A percentile compares a stretch with the other conserved stretches of the same genome.
Evolutionary conservation across 2,329 filamentous ascomycete species (phyloP).

Genomic region (Phoma sp.): DNA sequence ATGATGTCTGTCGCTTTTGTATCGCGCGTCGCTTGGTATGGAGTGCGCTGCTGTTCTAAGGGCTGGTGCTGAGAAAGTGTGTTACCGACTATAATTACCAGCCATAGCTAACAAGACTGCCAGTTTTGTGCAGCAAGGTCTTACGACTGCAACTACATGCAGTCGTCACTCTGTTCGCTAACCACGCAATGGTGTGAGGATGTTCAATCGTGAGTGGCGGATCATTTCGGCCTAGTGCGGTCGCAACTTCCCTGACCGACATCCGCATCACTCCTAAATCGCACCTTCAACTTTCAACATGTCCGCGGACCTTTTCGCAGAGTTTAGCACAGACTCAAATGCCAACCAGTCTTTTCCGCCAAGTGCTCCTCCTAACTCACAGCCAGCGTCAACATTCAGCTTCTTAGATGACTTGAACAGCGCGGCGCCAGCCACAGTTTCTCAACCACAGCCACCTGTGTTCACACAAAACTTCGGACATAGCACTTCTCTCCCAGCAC

Average conservation of each 20-base stretch:
- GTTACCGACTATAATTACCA: too few relatives aligned
- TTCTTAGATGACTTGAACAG: slow-evolving; percentile 45
- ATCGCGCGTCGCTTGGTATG: too few relatives aligned
- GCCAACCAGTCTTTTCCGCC: slow-evolving; percentile 23
- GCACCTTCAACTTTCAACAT: slow-evolving; percentile 24
- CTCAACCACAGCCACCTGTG: slow-evolving; percentile 21
- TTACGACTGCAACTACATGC: too few relatives aligned
- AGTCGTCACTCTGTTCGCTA: too few relatives aligned
- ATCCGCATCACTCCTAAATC: slow-evolving; percentile 16
- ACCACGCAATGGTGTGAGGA: background rate
- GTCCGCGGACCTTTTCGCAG: slow-evolving; percentile 48
- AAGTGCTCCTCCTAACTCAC: slow-evolving; percentile 2
- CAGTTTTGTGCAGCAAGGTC: too few relatives aligned
- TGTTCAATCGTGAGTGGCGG: background rate
- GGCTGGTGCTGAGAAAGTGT: too few relatives aligned
- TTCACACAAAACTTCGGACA: slow-evolving; percentile 17
- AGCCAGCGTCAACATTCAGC: slow-evolving; percentile 35
- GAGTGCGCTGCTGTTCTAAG: too few relatives aligned
- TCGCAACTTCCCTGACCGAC: slow-evolving; percentile 22
- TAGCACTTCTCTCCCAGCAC: background rate
- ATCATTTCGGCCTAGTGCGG: slow-evolving; percentile 27
- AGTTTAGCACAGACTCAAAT: slow-evolving; percentile 36
- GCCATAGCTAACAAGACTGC: too few relatives aligned
- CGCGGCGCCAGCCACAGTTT: slow-evolving; percentile 17
- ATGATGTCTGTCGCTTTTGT: too few relatives aligned